A percentile compares a stretch with the other conserved stretches of the same genome.
phyloP scores from a whole-genome alignment of 148 eudicot genomes.

The Amaranthus cruentus region DNA sequence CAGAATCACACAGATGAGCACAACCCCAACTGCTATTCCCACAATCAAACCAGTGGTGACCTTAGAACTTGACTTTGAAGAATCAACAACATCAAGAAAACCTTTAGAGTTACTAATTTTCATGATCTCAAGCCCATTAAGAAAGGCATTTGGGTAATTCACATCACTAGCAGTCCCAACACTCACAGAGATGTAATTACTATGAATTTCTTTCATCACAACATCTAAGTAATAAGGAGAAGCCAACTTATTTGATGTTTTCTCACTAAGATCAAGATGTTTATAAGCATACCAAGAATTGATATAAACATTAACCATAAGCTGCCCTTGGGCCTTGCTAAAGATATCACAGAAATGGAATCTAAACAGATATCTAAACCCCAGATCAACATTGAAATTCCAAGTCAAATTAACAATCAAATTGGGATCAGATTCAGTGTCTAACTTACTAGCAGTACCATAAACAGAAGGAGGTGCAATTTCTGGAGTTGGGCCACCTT shows the following conservation, averaged over 20 bases:
- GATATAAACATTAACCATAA: conserved; percentile 52
- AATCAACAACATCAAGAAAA: conserved; percentile 33
- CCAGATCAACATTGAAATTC: conserved; percentile 51
- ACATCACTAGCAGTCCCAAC: conserved; percentile 38
- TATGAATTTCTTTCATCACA: conserved; percentile 28
- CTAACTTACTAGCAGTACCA: conserved; percentile 49
- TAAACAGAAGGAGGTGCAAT: conserved; percentile 51
- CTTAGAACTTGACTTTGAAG: conserved; percentile 29
- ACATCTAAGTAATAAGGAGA: conserved; percentile 47
- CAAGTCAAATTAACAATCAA: conserved; percentile 46
- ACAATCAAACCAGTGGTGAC: conserved; percentile 32
- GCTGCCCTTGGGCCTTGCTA: conserved; percentile 14
- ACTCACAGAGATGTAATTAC: conserved; percentile 33
- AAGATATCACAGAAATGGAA: conserved; percentile 62
- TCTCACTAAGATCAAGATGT: conserved; percentile 47
- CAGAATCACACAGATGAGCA: conserved; percentile 23
- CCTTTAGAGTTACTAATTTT: conserved; percentile 46
- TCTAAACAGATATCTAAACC: conserved; percentile 48
- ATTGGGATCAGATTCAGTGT: conserved; percentile 30
- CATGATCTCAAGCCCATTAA: conserved; percentile 74
- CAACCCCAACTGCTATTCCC: conserved; percentile 25
- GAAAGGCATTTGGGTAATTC: conserved; percentile 46
- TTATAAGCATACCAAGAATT: conserved; percentile 39
- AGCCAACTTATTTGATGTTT: conserved; percentile 33
- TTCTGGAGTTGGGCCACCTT: conserved; percentile 25